phyloP scores from a whole-genome alignment of 108 stramenopile species.

The Cyclotella sp. region DNA sequence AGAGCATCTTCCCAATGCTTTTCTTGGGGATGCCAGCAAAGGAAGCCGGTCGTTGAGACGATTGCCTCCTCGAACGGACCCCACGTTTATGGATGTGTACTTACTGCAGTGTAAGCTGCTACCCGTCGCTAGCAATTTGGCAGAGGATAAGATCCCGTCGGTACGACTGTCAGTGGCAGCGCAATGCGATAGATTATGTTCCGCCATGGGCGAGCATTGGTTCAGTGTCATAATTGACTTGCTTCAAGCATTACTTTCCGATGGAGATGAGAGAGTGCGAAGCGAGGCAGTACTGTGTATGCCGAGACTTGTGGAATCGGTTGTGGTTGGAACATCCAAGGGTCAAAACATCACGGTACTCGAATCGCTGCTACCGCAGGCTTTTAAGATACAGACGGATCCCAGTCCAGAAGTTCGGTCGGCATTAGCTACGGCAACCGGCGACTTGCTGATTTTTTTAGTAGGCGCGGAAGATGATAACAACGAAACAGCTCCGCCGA shows the following conservation, averaged over 20 bases:
- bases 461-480: slow-evolving; percentile 67
- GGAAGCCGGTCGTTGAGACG: slow-evolving; percentile 81
- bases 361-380: slow-evolving; percentile 81
- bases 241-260: slow-evolving; percentile 75
- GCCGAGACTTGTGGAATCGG: slow-evolving; percentile 79
- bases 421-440: slow-evolving; percentile 82
- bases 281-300: slow-evolving; percentile 88
- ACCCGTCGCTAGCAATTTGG: slow-evolving; percentile 87
- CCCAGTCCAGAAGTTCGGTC: slow-evolving; percentile 69
- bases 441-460: slow-evolving; percentile 82
- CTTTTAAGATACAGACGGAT: slow-evolving; percentile 84
- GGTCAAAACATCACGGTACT: slow-evolving; percentile 62
- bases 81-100: slow-evolving; percentile 89
- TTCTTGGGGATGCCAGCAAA: slow-evolving; percentile 87
- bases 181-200: slow-evolving; percentile 86
- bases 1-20: slow-evolving; percentile 91
- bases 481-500: slow-evolving; percentile 37
- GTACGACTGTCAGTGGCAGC: slow-evolving; percentile 88
- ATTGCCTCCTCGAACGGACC: slow-evolving; percentile 81
- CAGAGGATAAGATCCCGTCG: slow-evolving; percentile 83
- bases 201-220: slow-evolving; percentile 91
- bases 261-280: slow-evolving; percentile 84
- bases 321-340: slow-evolving; percentile 37
- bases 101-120: slow-evolving; percentile 89
- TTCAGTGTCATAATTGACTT: slow-evolving; percentile 91